These are phyloP conservation scores for Oenanthe javanica DNA, from an alignment of 140 eudicot species.

Conservation along the genomic window DNA sequence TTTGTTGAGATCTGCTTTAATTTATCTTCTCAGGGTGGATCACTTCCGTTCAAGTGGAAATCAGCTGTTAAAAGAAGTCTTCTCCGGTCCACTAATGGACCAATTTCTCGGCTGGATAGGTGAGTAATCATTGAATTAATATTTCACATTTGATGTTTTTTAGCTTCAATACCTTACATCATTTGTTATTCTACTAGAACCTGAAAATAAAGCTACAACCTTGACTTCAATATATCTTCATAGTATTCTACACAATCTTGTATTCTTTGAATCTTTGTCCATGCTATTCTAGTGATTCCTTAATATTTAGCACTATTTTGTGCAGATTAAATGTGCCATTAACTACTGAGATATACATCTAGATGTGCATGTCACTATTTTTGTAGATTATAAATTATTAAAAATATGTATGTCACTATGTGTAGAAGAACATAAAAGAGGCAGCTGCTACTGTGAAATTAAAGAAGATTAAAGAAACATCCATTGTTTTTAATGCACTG, in stretches of 20 bases:
- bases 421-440: background rate
- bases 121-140: conserved; percentile 11
- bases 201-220: background rate
- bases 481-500: background rate
- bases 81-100: conserved; percentile 43
- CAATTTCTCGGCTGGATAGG: conserved; percentile 70
- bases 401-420: background rate
- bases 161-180: background rate
- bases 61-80: conserved; percentile 72
- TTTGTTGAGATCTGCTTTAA: conserved; percentile 7
- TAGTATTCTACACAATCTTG: background rate
- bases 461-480: background rate
- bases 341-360: background rate
- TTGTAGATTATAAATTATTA: background rate
- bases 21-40: conserved; percentile 64
- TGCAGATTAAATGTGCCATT: background rate
- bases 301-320: background rate
- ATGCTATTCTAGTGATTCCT: background rate
- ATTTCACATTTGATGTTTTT: too few species aligned
- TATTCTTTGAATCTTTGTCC: background rate
- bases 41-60: conserved; percentile 91
- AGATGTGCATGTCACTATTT: background rate
- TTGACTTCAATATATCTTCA: background rate
- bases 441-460: background rate
- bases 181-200: background rate